Evolutionary conservation across 176 grass and related monocot genomes (phyloP), one percentile per base, ranked within the genome.

Genomic region (Cenchrus purpureus): DNA sequence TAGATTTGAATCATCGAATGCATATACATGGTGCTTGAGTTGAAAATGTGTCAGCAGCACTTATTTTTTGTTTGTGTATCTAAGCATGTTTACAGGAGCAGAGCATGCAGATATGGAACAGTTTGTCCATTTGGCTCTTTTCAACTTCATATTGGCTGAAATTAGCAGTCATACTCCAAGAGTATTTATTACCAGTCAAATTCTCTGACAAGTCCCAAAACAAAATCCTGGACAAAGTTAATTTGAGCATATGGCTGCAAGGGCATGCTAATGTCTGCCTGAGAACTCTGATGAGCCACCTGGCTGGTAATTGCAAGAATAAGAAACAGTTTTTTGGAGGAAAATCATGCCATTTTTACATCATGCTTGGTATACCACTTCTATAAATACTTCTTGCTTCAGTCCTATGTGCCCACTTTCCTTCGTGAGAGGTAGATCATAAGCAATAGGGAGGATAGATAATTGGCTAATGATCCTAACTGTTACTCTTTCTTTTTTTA

Each of bases 161-260:
- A 4, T 71, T 58, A 65, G 20, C 40, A 45, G 11, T 51, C 25
- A 0, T 52, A 66, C 28, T 67, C 51, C 77, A 67, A 61, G 4
- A 0, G 20, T 81, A 57, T 59, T 60, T 31, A n/a, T n/a, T n/a
- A n/a, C n/a, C n/a, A n/a, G n/a, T n/a, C n/a, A n/a, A n/a, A n/a
- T n/a, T n/a, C 20, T 52, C 61, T 17, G 7, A 61, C 43, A 7
- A 60, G n/a, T n/a, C n/a, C n/a, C n/a, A 28, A 70, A 81, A 59
- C 44, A 42, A 54, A 75, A 85, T 58, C 48, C 29, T 69, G 25
- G 54, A 46, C 37, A 69, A 59, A 85, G 43, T 80, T 76, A 68
- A 80, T 80, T 68, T 51, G 28, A 70, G 15, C 55, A 25, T 84
- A 84, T 68, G 51, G 28, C 45, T 28, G 25, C 60, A 74, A 68